phyloP scores from a whole-genome alignment of 2,329 filamentous ascomycete species.

The Ophiocordyceps camponoti-saundersi region DNA sequence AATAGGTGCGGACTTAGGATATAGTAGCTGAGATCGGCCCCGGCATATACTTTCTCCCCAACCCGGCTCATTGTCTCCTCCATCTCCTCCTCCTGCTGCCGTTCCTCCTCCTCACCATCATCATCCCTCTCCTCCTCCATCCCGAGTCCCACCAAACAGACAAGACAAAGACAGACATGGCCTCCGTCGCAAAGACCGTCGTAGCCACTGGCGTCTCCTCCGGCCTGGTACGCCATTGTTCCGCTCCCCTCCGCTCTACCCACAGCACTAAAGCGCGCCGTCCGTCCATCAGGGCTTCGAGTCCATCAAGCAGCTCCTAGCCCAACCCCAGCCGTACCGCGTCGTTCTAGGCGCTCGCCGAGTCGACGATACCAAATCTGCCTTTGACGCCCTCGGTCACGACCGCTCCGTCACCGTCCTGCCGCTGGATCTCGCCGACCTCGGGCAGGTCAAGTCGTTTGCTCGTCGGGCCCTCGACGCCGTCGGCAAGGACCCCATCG shows the following conservation, averaged over 20 bases:
- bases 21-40: too few species aligned
- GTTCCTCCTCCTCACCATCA: background rate
- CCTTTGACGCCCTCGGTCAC: conserved; percentile 23
- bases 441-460: conserved; percentile 27
- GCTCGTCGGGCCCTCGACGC: conserved; percentile 23
- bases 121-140: background rate
- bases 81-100: background rate
- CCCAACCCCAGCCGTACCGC: conserved; percentile 24
- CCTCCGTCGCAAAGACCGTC: conserved; percentile 1
- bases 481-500: conserved; percentile 23
- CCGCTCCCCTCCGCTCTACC: too few species aligned
- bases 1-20: too few species aligned
- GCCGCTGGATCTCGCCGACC: conserved; percentile 28
- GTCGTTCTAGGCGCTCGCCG: conserved; percentile 32
- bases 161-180: background rate
- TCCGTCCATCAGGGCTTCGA: conserved; percentile 27
- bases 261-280: background rate
- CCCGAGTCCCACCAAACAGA: background rate
- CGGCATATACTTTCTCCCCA: background rate
- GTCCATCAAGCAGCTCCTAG: conserved; percentile 31
- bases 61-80: too few species aligned
- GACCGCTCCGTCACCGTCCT: conserved; percentile 25
- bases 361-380: conserved; percentile 22
- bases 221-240: background rate
- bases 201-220: conserved; percentile 1